phyloP scores from a whole-genome alignment of 306 rosid species.

The Senna siamea region DNA sequence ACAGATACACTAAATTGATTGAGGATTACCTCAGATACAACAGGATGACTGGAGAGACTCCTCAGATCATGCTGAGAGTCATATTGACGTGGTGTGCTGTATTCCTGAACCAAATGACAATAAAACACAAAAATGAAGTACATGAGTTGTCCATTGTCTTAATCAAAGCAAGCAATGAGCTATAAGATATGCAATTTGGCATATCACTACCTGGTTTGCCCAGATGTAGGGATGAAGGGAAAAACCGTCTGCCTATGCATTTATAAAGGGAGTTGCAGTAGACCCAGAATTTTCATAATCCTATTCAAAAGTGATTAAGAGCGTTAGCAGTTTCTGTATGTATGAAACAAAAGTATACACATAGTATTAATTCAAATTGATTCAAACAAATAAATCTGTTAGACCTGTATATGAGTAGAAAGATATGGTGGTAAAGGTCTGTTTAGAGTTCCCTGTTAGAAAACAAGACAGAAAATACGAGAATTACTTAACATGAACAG shows the following conservation, averaged over 20 bases:
- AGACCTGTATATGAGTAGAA: conserved; percentile 34
- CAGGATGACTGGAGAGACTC: conserved; percentile 8
- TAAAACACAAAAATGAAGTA: conserved; percentile 8
- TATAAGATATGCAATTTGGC: conserved; percentile 10
- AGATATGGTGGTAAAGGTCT: conserved; percentile 9
- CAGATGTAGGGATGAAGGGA: conserved; percentile 4
- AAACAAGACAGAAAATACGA: not conserved
- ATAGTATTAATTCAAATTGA: not conserved
- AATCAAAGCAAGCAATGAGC: conserved; percentile 12
- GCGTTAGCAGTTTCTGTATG: conserved; percentile 3
- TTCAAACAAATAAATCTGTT: not conserved
- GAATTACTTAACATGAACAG: not conserved
- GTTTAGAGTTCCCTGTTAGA: conserved; percentile 13
- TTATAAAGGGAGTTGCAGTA: conserved; percentile 5
- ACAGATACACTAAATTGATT: conserved; percentile 1
- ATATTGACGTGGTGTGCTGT: not conserved
- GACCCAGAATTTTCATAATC: conserved; percentile 20
- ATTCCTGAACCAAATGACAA: conserved; percentile 20
- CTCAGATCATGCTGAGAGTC: not conserved
- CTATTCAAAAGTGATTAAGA: conserved; percentile 36
- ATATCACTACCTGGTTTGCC: conserved; percentile 33
- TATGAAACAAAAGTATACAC: conserved; percentile 5
- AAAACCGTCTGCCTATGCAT: conserved; percentile 15
- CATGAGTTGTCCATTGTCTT: conserved; percentile 1
- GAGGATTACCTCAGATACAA: conserved; percentile 28